Percentiles rank a stretch among this genome's conserved stretches.
phyloP scores from a whole-genome alignment of 2,329 filamentous ascomycete species.

The Trichoderma polysporum region DNA sequence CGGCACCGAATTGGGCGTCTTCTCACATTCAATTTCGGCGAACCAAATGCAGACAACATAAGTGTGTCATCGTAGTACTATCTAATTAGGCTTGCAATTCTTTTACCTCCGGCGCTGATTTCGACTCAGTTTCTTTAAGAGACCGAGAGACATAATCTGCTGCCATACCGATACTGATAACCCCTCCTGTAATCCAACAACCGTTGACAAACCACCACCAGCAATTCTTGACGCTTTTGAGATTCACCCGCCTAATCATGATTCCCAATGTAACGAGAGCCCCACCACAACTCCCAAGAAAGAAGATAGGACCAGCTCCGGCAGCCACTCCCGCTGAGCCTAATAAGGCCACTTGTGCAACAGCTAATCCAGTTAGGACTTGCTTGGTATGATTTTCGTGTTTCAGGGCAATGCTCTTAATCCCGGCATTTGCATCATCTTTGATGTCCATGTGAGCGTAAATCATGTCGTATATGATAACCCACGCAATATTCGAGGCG shows the following conservation, averaged over 20 bases:
- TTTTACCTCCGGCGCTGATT: background rate
- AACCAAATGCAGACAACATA: background rate
- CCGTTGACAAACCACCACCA: conserved; percentile 79
- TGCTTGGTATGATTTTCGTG: conserved; percentile 76
- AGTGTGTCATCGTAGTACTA: background rate
- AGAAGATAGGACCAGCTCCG: conserved; percentile 69
- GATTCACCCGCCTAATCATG: conserved; percentile 67
- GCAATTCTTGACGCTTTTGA: conserved; percentile 65
- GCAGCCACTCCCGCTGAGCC: conserved; percentile 66
- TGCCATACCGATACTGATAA: conserved; percentile 58
- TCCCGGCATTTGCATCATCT: conserved; percentile 81
- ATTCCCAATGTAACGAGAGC: conserved; percentile 58
- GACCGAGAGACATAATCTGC: conserved; percentile 56
- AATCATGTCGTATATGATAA: conserved; percentile 86
- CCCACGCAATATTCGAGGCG: conserved; percentile 79
- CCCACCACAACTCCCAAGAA: conserved; percentile 65
- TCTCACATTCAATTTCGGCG: background rate
- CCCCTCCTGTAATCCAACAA: conserved; percentile 66
- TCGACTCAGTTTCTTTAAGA: background rate
- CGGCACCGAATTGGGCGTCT: conserved; percentile 11
- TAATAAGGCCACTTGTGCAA: conserved; percentile 67
- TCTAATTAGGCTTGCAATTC: background rate
- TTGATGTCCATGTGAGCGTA: conserved; percentile 91
- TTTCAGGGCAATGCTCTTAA: conserved; percentile 82
- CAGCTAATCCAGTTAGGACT: conserved; percentile 68